Conservation (phyloP, 2,329 filamentous ascomycete species). For the Aspergillus eucalypticola region DNA sequence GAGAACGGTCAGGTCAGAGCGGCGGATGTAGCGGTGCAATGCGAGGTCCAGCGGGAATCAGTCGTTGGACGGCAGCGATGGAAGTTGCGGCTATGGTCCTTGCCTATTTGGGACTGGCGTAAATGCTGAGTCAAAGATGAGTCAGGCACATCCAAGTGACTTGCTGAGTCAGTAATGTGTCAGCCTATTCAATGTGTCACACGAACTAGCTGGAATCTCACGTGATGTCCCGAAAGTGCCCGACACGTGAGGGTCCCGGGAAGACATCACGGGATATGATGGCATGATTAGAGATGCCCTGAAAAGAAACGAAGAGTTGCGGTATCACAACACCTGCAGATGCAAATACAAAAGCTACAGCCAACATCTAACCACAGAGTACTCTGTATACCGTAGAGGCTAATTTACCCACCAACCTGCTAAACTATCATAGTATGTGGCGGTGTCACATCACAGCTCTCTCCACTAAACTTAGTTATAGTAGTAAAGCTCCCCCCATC, state of each 20-base stretch:
- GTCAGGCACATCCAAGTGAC: not conserved
- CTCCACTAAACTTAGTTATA: not conserved
- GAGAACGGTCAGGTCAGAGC: conserved; percentile 10
- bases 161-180: conserved; percentile 12
- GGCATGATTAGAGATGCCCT: not conserved
- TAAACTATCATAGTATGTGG: not conserved
- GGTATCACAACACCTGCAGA: not conserved
- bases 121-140: not conserved
- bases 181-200: not conserved
- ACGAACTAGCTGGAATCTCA: conserved; percentile 9
- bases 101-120: conserved; percentile 13
- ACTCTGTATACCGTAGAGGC: not conserved
- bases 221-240: conserved; percentile 24
- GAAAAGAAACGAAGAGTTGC: too few species aligned
- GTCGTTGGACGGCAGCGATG: conserved; percentile 18
- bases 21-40: conserved; percentile 30
- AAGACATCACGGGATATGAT: conserved; percentile 11
- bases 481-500: not conserved
- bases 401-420: not conserved
- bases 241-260: conserved; percentile 21
- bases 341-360: not conserved
- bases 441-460: not conserved
- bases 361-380: not conserved
- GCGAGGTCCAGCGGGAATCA: conserved; percentile 26
- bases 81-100: conserved; percentile 20